Evolutionary conservation across 148 eudicot species (phyloP).

Genomic region (Rheum nobile): DNA sequence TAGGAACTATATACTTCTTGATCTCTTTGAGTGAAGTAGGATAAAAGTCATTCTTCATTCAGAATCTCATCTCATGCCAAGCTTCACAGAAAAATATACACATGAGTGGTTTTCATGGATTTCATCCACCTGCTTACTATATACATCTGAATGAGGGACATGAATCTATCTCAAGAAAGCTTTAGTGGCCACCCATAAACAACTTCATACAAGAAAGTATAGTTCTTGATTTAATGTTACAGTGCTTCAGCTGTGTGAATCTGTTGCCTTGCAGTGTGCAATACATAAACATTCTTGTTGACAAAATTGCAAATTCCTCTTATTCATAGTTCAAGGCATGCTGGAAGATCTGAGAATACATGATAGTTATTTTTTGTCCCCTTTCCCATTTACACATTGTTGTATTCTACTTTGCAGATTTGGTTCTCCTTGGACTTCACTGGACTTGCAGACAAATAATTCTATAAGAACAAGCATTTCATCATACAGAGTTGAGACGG

Average conservation of each 20-base stretch:
- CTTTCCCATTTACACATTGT: background rate
- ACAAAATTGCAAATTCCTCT: background rate
- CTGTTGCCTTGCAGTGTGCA: background rate
- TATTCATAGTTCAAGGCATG: background rate
- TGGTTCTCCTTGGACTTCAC: conserved; percentile 21
- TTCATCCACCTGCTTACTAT: background rate
- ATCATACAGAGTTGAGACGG: conserved; percentile 68
- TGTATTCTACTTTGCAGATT: conserved; percentile 28
- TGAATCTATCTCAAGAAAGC: background rate
- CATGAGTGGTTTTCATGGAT: background rate
- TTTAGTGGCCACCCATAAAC: background rate
- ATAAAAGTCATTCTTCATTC: background rate
- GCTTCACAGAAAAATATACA: background rate
- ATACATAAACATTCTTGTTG: background rate
- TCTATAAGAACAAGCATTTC: conserved; percentile 48
- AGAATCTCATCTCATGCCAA: background rate
- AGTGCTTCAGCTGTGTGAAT: background rate
- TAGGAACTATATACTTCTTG: background rate
- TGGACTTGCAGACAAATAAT: conserved; percentile 12
- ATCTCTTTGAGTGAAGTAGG: background rate
- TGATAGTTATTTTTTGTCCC: background rate
- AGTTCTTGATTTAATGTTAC: background rate
- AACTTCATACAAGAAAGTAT: background rate
- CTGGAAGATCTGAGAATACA: background rate
- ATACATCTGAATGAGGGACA: background rate